These are phyloP conservation scores for Carex arenaria DNA, from an alignment of 202 grass and related monocot genomes.

Conservation along the genomic window DNA sequence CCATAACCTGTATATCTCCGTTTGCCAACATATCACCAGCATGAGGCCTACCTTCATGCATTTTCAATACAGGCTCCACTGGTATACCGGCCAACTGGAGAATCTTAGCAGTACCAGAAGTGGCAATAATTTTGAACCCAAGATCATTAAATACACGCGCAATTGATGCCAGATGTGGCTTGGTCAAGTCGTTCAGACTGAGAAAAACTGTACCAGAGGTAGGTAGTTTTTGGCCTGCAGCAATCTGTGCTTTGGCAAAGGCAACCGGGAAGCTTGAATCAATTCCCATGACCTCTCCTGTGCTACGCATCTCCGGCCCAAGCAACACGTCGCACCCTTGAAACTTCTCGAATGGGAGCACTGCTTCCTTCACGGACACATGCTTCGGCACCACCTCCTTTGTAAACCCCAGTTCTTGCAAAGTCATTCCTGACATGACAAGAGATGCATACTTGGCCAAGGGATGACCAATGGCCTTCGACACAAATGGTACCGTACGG, in stretches of 20 bases:
- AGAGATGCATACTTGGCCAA: conserved; percentile 97
- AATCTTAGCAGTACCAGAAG: conserved; percentile 81
- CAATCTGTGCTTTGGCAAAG: conserved; percentile 96
- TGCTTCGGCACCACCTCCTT: conserved; percentile 88
- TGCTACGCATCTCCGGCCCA: conserved; percentile 98
- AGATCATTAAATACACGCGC: conserved; percentile 60
- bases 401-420: conserved; percentile 73
- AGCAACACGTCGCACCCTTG: conserved; percentile 98
- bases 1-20: conserved; percentile 90
- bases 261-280: conserved; percentile 81
- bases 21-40: conserved; percentile 86
- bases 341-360: conserved; percentile 97
- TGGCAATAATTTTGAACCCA: conserved; percentile 75
- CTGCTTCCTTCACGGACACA: conserved; percentile 93
- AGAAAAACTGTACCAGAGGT: conserved; percentile 68
- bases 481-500: conserved; percentile 92
- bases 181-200: conserved; percentile 86
- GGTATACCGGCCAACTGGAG: conserved; percentile 71
- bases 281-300: conserved; percentile 98
- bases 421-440: conserved; percentile 82
- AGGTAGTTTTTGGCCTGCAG: conserved; percentile 85
- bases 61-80: conserved; percentile 85
- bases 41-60: conserved; percentile 88
- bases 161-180: conserved; percentile 72
- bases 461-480: conserved; percentile 94